A percentile compares a stretch with the other conserved stretches of the same genome.
Evolutionary conservation across 2,329 filamentous ascomycete species (phyloP).

Genomic region (Nannizzia gypsea): DNA sequence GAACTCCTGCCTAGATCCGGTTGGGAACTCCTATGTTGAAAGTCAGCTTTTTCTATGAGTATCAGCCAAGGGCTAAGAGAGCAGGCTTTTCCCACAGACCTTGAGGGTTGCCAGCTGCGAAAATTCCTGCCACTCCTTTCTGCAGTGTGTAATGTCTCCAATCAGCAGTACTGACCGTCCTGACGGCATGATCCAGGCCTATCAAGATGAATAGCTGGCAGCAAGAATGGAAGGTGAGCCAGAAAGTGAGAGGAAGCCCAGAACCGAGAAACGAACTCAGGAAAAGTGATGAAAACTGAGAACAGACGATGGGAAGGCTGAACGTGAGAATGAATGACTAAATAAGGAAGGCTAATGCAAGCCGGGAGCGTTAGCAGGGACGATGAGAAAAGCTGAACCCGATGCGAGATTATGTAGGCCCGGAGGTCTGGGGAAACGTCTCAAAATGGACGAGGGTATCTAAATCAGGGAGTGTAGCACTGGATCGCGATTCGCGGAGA

Average conservation of each 20-base stretch:
- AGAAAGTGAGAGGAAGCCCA: too few species aligned
- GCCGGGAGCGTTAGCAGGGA: not conserved
- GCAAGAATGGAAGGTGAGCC: not conserved
- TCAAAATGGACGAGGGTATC: not conserved
- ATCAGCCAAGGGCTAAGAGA: too few species aligned
- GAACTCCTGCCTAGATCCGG: conserved; percentile 45
- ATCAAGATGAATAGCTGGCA: not conserved
- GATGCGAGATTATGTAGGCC: conserved; percentile 1
- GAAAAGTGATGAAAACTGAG: not conserved
- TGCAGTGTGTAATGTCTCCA: conserved; percentile 32
- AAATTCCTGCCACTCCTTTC: conserved; percentile 34
- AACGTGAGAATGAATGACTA: not conserved
- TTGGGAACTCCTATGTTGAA: conserved; percentile 39
- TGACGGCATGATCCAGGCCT: conserved; percentile 21
- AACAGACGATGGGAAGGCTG: not conserved
- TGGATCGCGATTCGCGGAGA: conserved; percentile 1
- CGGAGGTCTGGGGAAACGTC: not conserved
- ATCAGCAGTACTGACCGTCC: conserved; percentile 34
- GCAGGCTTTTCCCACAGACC: conserved; percentile 19
- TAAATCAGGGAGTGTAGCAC: not conserved
- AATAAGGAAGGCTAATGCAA: conserved; percentile 2
- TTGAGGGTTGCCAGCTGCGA: conserved; percentile 32
- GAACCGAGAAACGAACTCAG: not conserved
- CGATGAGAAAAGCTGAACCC: not conserved
- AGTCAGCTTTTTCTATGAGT: not conserved